A percentile compares a stretch with the other conserved stretches of the same genome.
These are phyloP conservation scores for Phascolomyces articulosus DNA, from an alignment of 371 early-diverging fungal species.

Conservation along the genomic window DNA sequence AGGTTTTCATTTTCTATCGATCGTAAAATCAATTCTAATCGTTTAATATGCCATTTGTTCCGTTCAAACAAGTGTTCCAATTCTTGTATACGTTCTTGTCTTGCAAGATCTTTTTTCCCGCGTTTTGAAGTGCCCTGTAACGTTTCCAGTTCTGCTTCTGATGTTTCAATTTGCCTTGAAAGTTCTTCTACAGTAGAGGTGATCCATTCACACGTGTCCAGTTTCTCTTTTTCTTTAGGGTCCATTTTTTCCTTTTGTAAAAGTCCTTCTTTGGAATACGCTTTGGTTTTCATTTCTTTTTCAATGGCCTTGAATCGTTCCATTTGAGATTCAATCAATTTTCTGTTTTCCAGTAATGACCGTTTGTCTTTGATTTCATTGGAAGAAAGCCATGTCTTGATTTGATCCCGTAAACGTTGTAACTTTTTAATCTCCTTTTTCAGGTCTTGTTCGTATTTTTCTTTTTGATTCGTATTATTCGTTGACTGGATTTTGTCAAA, in stretches of 20 bases:
- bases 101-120: conserved; percentile 75
- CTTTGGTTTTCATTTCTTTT: conserved; percentile 98
- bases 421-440: conserved; percentile 99
- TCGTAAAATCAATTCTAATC: conserved; percentile 89
- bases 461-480: conserved; percentile 86
- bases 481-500: conserved; percentile 88
- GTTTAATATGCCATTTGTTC: conserved; percentile 87
- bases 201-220: conserved; percentile 82
- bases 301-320: conserved; percentile 97
- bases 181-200: conserved; percentile 81
- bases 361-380: conserved; percentile 97
- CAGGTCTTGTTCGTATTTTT: conserved; percentile 93
- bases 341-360: conserved; percentile 84
- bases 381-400: conserved; percentile 92
- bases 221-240: conserved; percentile 91
- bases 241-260: conserved; percentile 81
- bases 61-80: conserved; percentile 79
- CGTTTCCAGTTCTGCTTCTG: conserved; percentile 90
- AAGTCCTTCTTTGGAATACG: conserved; percentile 95
- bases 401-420: conserved; percentile 94
- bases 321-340: conserved; percentile 97
- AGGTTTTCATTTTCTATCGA: conserved; percentile 92
- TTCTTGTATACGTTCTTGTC: conserved; percentile 69
- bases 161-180: conserved; percentile 83
- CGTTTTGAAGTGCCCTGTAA: conserved; percentile 74